Base-by-base conservation (phyloP, 2,329 filamentous ascomycete species). In the Colletotrichum tabaci region DNA sequence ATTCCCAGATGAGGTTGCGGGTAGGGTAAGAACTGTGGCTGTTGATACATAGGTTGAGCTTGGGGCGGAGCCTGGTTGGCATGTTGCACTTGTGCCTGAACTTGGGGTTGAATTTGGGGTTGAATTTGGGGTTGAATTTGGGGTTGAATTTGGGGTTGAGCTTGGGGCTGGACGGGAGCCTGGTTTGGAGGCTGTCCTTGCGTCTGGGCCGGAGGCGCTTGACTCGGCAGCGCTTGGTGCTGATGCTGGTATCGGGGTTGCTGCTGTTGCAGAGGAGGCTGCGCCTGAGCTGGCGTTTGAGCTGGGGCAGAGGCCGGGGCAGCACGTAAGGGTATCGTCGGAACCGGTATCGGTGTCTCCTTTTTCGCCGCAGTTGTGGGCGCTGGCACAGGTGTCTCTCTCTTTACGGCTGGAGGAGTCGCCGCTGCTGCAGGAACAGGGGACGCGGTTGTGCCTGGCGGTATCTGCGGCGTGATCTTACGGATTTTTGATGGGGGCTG, bases 401-500 rank as follows among this genome's bases (percentile, higher is more conserved):
- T 65, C 49, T 57, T 72, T 35, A 6, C n/a, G 21, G 18, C 56
- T 2, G 64, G 55, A 16, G 70, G 61, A 15, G 58, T 35, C 23
- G 57, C 40, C 23, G 68, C 53, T 30, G 65, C 38, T 16, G 58
- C 52, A 13, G 67, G 57, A 12, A 52, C 53, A n/a, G 71, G 67
- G 21, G 71, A 71, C 50, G 62, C 61, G 47, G 58, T 63, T 13
- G 23, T 55, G 15, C 62, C 61, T 38, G 55, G 53, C n/a, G 66
- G 50, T 23, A 66, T 49, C 23, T 66, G 66, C 12, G 66, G 66
- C 13, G 62, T 69, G 26, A 69, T 65, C 47, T 74, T 74, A 30
- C 63, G 64, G n/a, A 69, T 67, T 9, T 75, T 75, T 4, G 64
- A 52, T 46, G 75, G 76, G 5, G 58, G 73, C 55, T 75, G 77